These are phyloP conservation scores for Euryodendron excelsum DNA, from an alignment of 148 eudicot genomes.

Conservation along the genomic window DNA sequence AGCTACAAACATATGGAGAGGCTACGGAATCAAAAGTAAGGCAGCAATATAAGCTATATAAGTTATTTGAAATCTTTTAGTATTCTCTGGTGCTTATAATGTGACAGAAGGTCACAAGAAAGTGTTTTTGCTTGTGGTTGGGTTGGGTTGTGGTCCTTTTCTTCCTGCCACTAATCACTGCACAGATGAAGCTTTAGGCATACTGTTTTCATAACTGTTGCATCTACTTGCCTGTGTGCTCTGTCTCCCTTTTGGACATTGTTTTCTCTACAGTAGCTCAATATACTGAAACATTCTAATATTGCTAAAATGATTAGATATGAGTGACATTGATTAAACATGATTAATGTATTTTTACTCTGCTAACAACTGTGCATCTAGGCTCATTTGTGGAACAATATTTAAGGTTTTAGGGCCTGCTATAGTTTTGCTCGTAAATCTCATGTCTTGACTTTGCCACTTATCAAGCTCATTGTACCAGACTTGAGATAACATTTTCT, in stretches of 20 bases:
- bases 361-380: not conserved
- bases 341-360: not conserved
- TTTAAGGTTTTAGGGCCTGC: not conserved
- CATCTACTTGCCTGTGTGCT: not conserved
- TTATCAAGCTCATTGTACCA: not conserved
- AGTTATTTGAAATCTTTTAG: not conserved
- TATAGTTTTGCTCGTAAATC: not conserved
- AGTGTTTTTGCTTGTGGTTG: not conserved
- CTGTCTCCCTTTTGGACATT: not conserved
- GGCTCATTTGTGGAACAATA: not conserved
- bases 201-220: not conserved
- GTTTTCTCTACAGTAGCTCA: not conserved
- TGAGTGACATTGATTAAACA: not conserved
- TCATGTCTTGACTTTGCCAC: not conserved
- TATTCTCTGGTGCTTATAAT: not conserved
- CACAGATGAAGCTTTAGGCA: not conserved
- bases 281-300: not conserved
- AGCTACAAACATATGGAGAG: constrained; percentile 41
- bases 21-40: constrained; percentile 37
- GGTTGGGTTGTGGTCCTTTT: not conserved
- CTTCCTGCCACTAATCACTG: not conserved
- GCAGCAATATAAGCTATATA: not conserved
- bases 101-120: not conserved
- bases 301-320: not conserved
- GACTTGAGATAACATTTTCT: not conserved